Base-by-base conservation (phyloP, 73 alveolate species). In the Blepharisma stoltei region DNA sequence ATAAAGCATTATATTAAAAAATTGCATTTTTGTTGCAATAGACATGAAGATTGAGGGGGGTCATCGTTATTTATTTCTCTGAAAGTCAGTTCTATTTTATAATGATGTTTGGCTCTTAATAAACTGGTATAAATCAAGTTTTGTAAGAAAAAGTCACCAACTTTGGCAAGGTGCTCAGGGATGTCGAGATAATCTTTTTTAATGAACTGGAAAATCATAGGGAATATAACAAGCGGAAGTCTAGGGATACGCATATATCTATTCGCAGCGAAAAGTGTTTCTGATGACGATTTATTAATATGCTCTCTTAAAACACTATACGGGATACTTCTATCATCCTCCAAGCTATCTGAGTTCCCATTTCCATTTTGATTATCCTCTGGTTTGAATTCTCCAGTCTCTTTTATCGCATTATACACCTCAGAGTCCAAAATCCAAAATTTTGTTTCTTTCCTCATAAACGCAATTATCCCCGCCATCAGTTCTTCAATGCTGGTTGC, bases 1-100 rank as follows among this genome's bases (percentile, higher is more conserved):
- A n/a, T n/a, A n/a, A n/a, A n/a, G n/a, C n/a, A n/a, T n/a, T n/a
- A n/a, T n/a, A n/a, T n/a, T n/a, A n/a, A n/a, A n/a, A n/a, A n/a
- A n/a, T n/a, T n/a, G n/a, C n/a, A n/a, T n/a, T n/a, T n/a, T n/a
- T n/a, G n/a, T n/a, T n/a, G n/a, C n/a, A n/a, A n/a, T n/a, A n/a
- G n/a, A n/a, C n/a, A n/a, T n/a, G n/a, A n/a, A n/a, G n/a, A n/a
- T n/a, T n/a, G n/a, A n/a, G n/a, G n/a, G n/a, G n/a, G n/a, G n/a
- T n/a, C n/a, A n/a, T n/a, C n/a, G n/a, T n/a, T 60, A 38, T 60
- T 60, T n/a, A 60, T 60, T 60, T 60, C 73, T 2, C 73, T n/a
- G 45, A 14, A 14, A 1, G 73, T 60, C 45, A 60, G 45, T 38
- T 60, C 73, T 8, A 60, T 60, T 60, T 60, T 60, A 25, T 14